A percentile compares a stretch with the other conserved stretches of the same genome.
phyloP scores from a whole-genome alignment of 306 rosid genomes.

The Gillenia trifoliata region DNA sequence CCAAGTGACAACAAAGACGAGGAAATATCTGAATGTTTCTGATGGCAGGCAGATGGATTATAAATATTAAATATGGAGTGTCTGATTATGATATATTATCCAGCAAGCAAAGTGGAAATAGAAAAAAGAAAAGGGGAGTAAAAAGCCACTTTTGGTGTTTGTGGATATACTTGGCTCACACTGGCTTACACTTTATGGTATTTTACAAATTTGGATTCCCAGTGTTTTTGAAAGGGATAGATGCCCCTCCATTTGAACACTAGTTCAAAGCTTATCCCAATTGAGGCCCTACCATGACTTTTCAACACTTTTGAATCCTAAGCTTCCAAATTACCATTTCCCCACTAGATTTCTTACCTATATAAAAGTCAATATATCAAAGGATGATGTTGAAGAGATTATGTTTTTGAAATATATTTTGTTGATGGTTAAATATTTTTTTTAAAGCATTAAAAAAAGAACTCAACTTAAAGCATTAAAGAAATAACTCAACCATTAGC shows the following conservation, averaged over 20 bases:
- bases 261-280: conserved; percentile 25
- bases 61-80: no score
- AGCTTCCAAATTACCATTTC: not conserved
- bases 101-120: not conserved
- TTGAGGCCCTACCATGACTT: conserved; percentile 5
- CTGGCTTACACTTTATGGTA: conserved; percentile 8
- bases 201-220: conserved; percentile 31
- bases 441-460: no score
- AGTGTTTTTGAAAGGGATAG: conserved; percentile 16
- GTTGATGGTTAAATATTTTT: no score
- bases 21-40: conserved; percentile 36
- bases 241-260: conserved; percentile 22
- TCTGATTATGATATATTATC: conserved; percentile 13
- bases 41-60: no score
- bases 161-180: conserved; percentile 20
- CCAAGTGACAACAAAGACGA: conserved; percentile 10
- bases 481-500: no score
- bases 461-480: no score
- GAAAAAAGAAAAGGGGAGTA: conserved; percentile 7
- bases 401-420: no score
- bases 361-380: not conserved
- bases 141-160: conserved; percentile 26
- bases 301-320: not conserved
- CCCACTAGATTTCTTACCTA: not conserved
- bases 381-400: no score